Conservation (phyloP, 495 filamentous ascomycete species). For the Penicillium crystallinum region DNA sequence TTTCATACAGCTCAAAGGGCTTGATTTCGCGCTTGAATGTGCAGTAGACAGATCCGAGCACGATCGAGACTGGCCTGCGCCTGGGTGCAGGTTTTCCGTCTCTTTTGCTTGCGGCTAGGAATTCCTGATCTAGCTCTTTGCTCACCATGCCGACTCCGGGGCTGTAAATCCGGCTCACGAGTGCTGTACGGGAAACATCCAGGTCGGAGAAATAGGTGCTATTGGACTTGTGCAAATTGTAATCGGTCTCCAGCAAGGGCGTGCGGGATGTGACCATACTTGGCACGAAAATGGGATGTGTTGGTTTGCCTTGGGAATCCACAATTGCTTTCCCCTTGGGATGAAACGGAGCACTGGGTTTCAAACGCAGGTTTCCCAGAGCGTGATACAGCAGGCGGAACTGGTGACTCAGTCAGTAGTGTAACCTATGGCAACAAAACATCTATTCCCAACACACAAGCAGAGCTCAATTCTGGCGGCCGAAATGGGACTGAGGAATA, state of each 20-base stretch:
- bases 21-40: constrained; percentile 65
- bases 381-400: constrained; percentile 48
- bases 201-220: constrained; percentile 72
- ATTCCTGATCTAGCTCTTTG: constrained; percentile 41
- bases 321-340: constrained; percentile 28
- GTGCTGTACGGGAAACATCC: constrained; percentile 61
- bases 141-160: constrained; percentile 50
- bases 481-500: constrained; percentile 5
- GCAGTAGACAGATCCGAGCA: constrained; percentile 61
- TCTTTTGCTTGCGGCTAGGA: constrained; percentile 27
- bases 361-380: constrained; percentile 47
- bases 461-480: background rate
- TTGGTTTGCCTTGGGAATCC: constrained; percentile 29
- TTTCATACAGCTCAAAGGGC: constrained; percentile 60
- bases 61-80: constrained; percentile 46
- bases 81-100: constrained; percentile 40
- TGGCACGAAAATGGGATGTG: constrained; percentile 53
- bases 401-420: constrained; percentile 25
- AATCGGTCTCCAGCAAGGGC: constrained; percentile 55
- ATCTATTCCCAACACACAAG: background rate
- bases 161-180: constrained; percentile 54
- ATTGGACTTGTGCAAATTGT: constrained; percentile 70
- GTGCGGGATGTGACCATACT: constrained; percentile 49
- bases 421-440: background rate
- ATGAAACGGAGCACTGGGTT: constrained; percentile 31